Conservation (phyloP, 768 basidiomycete species). For the Paxillus rubicundulus region DNA sequence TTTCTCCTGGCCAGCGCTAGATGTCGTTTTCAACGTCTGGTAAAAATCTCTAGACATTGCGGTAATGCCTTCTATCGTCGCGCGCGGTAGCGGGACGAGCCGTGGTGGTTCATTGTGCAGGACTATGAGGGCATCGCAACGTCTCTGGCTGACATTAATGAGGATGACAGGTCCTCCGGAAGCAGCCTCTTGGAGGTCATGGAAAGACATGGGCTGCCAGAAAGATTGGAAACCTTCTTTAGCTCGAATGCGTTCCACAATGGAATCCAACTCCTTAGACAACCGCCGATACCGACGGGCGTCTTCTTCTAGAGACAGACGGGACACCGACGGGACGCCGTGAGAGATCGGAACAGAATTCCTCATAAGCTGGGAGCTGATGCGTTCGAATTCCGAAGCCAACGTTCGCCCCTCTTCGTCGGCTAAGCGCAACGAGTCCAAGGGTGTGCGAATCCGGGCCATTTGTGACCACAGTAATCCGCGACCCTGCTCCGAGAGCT, state of each 20-base stretch:
- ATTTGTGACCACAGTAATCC: slow-evolving; percentile 31
- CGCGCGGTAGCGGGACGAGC: slow-evolving; percentile 17
- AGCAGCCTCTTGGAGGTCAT: slow-evolving; percentile 18
- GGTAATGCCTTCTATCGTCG: slow-evolving; percentile 11
- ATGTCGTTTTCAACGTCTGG: slow-evolving; percentile 4
- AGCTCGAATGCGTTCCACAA: slow-evolving; percentile 21
- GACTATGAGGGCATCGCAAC: slow-evolving; percentile 42
- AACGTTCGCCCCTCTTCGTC: slow-evolving; percentile 14
- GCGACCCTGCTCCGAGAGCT: slow-evolving; percentile 36
- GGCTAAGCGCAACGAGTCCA: slow-evolving; percentile 21
- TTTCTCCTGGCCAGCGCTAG: slow-evolving; percentile 19
- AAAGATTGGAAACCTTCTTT: slow-evolving; percentile 31
- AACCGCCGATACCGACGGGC: slow-evolving; percentile 14
- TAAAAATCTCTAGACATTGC: slow-evolving; percentile 7
- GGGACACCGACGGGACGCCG: background rate
- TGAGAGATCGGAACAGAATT: background rate
- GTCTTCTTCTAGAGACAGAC: slow-evolving; percentile 11
- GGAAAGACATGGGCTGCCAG: slow-evolving; percentile 22
- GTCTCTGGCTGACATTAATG: slow-evolving; percentile 29
- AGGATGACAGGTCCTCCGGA: slow-evolving; percentile 35
- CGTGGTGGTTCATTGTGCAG: slow-evolving; percentile 16
- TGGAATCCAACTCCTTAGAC: slow-evolving; percentile 17
- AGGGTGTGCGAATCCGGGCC: slow-evolving; percentile 23
- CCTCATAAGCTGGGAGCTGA: slow-evolving; percentile 13
- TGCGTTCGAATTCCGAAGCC: slow-evolving; percentile 25